phyloP scores from a whole-genome alignment of 192 early-diverging fungal species.

The Kappamyces sp. region DNA sequence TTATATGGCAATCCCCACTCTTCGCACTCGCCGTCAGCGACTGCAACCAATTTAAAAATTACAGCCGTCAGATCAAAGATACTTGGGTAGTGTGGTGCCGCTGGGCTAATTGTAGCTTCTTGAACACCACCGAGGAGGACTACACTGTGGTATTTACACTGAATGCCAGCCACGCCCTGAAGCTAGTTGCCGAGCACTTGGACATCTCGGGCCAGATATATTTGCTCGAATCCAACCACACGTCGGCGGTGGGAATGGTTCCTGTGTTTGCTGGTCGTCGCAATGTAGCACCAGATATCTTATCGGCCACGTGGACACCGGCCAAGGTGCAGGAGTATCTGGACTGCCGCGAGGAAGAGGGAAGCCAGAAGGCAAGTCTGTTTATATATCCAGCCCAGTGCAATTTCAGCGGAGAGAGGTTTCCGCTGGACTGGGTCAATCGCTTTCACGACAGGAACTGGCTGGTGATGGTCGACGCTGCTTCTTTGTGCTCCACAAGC shows the following conservation, averaged over 20 bases:
- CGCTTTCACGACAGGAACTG: slow-evolving; percentile 31
- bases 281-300: neutral
- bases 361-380: slow-evolving; percentile 33
- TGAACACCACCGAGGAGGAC: slow-evolving; percentile 48
- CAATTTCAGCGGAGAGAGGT: slow-evolving; percentile 73
- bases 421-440: slow-evolving; percentile 55
- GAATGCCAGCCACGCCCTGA: slow-evolving; percentile 71
- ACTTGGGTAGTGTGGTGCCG: slow-evolving; percentile 20
- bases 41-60: slow-evolving; percentile 12
- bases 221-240: slow-evolving; percentile 66
- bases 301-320: neutral
- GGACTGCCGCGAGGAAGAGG: neutral
- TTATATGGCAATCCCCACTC: slow-evolving; percentile 39
- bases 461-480: slow-evolving; percentile 60
- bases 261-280: neutral
- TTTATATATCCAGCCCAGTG: slow-evolving; percentile 80
- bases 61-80: slow-evolving; percentile 18
- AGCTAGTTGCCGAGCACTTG: slow-evolving; percentile 67
- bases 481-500: slow-evolving; percentile 62
- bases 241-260: slow-evolving; percentile 61
- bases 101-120: neutral
- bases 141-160: slow-evolving; percentile 73
- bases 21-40: slow-evolving; percentile 8
- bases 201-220: slow-evolving; percentile 52
- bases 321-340: neutral